Conservation (phyloP, 225 moss, liverwort and hornwort species). For the Polytrichum formosum region DNA sequence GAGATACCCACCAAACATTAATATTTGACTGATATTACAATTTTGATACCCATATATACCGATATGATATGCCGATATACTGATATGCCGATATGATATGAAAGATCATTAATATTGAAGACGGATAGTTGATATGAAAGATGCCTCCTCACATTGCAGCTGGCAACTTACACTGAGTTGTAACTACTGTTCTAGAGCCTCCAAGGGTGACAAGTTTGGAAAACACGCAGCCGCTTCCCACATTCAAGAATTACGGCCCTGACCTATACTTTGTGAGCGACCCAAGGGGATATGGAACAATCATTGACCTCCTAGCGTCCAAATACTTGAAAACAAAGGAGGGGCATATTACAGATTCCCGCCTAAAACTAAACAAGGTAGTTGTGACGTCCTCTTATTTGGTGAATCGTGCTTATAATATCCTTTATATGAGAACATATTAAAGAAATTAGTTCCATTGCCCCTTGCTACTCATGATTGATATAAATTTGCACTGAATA, state of each 20-base stretch:
- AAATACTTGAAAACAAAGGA: conserved; percentile 39
- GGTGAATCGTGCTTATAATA: too few relatives aligned
- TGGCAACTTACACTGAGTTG: neutral
- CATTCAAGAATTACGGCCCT: conserved; percentile 51
- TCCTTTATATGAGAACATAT: too few relatives aligned
- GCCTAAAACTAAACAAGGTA: conserved; percentile 64
- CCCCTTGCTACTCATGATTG: neutral
- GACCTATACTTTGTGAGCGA: conserved; percentile 67
- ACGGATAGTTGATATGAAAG: too few relatives aligned
- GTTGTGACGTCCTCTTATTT: neutral
- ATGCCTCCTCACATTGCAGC: too few relatives aligned
- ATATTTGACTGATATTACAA: too few relatives aligned
- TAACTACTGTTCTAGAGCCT: conserved; percentile 32
- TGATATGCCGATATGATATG: too few relatives aligned
- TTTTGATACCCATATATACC: too few relatives aligned
- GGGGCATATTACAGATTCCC: conserved; percentile 39
- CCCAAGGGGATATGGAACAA: conserved; percentile 42
- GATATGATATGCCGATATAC: too few relatives aligned
- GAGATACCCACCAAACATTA: too few relatives aligned
- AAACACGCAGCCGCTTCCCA: conserved; percentile 51
- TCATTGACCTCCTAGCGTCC: conserved; percentile 43
- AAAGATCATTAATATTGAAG: too few relatives aligned
- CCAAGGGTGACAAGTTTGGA: conserved; percentile 71
- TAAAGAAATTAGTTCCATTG: too few relatives aligned
- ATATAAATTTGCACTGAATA: neutral